phyloP scores from a whole-genome alignment of 75 land plant species.

The Chamaecyparis obtusa region DNA sequence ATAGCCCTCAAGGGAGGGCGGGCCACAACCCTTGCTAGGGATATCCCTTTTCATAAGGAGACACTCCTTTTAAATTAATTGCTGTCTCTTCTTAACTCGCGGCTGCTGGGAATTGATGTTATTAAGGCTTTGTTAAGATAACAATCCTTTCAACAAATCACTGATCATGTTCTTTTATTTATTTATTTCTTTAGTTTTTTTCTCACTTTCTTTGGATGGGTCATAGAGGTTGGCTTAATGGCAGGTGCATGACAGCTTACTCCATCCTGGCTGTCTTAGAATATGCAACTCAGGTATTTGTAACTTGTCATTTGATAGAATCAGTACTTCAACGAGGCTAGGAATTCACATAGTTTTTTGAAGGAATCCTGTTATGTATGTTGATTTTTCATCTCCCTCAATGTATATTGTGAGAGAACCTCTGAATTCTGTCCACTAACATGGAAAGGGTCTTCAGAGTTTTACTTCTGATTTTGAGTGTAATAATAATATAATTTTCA shows the following conservation, averaged over 20 bases:
- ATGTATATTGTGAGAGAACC: background rate
- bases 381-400: background rate
- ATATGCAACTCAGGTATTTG: background rate
- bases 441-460: background rate
- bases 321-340: background rate
- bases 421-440: background rate
- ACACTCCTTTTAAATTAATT: too few relatives aligned
- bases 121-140: too few relatives aligned
- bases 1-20: too few relatives aligned
- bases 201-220: too few relatives aligned
- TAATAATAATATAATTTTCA: background rate
- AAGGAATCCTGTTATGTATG: background rate
- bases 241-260: background rate
- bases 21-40: too few relatives aligned
- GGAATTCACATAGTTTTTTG: background rate
- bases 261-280: background rate
- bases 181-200: too few relatives aligned
- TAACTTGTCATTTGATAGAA: background rate
- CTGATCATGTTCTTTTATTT: too few relatives aligned
- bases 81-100: too few relatives aligned
- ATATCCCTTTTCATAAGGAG: too few relatives aligned
- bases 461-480: background rate
- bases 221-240: too few relatives aligned
- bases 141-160: too few relatives aligned
- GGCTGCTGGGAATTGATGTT: too few relatives aligned